phyloP scores from a whole-genome alignment of 148 eudicot genomes.

The Polygonum maritimum region DNA sequence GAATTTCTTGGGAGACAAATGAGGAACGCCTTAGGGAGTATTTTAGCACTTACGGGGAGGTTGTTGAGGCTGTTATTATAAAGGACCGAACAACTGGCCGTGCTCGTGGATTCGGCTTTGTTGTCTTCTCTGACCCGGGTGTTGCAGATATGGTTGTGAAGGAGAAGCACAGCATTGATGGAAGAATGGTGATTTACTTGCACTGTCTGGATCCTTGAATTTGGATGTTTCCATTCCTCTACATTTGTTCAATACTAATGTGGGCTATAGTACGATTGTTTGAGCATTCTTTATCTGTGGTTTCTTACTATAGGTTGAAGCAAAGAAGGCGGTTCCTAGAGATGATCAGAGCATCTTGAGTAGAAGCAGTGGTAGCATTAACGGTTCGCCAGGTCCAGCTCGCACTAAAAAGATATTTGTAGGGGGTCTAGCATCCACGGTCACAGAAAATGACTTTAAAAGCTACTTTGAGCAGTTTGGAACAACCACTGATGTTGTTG shows the following conservation, averaged over 20 bases:
- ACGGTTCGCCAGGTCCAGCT: slow-evolving; percentile 43
- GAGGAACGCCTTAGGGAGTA: slow-evolving; percentile 72
- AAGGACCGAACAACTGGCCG: slow-evolving; percentile 77
- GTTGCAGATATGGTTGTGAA: slow-evolving; percentile 64
- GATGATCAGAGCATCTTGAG: slow-evolving; percentile 44
- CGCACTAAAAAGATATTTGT: slow-evolving; percentile 67
- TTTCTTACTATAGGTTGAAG: slow-evolving; percentile 42
- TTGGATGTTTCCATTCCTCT: background rate
- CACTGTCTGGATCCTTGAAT: background rate
- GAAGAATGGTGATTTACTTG: slow-evolving; percentile 47
- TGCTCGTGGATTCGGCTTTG: slow-evolving; percentile 79
- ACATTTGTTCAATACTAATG: background rate
- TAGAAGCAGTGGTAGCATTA: slow-evolving; percentile 42
- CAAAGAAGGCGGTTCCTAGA: slow-evolving; percentile 62
- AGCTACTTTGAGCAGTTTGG: slow-evolving; percentile 61
- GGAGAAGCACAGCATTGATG: slow-evolving; percentile 78
- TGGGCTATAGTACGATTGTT: background rate
- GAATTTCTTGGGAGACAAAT: slow-evolving; percentile 81
- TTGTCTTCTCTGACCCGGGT: slow-evolving; percentile 62
- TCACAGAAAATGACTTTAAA: slow-evolving; percentile 53
- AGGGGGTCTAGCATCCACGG: slow-evolving; percentile 59
- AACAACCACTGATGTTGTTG: slow-evolving; percentile 55
- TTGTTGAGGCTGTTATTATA: slow-evolving; percentile 74
- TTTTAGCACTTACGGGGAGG: slow-evolving; percentile 60
- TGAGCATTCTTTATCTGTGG: background rate